Percentiles rank a stretch among this genome's conserved stretches.
Conservation (phyloP, 352 stramenopile species). For the Phytophthora fragariaefolia region DNA sequence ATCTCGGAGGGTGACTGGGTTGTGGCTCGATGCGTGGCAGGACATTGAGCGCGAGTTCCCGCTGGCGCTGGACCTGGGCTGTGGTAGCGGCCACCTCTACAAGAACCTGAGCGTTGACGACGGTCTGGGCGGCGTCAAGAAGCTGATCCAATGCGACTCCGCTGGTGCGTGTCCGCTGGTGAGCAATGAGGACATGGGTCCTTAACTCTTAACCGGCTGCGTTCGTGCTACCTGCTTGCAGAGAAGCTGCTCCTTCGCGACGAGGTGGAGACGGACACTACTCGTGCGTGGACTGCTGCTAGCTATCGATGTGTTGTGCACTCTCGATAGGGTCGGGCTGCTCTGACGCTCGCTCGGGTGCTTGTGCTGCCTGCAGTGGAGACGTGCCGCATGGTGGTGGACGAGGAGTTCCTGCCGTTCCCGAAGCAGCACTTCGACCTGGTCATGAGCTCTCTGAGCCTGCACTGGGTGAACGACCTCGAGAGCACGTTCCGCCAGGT, state of each 20-base stretch:
- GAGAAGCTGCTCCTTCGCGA: constrained; percentile 83
- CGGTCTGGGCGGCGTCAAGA: constrained; percentile 74
- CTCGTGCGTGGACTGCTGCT: constrained; percentile 19
- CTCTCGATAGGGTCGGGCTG: too few relatives aligned
- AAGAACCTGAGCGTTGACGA: constrained; percentile 80
- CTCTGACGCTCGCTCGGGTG: not conserved
- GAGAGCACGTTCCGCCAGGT: constrained; percentile 85
- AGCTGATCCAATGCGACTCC: constrained; percentile 83
- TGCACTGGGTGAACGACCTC: constrained; percentile 99
- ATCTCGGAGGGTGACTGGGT: not conserved
- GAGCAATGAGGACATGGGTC: too few relatives aligned
- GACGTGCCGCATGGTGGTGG: constrained; percentile 78
- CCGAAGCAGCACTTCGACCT: constrained; percentile 96
- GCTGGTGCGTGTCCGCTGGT: constrained; percentile 56
- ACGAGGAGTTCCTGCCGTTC: constrained; percentile 96
- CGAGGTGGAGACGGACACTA: constrained; percentile 33
- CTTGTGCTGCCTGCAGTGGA: constrained; percentile 46
- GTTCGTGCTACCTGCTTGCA: constrained; percentile 16
- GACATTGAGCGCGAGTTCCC: constrained; percentile 88
- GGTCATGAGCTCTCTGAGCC: constrained; percentile 92
- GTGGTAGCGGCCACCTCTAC: constrained; percentile 84
- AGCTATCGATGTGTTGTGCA: not conserved
- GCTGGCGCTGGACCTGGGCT: constrained; percentile 79
- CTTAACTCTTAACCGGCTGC: too few relatives aligned
- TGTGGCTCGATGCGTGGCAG: constrained; percentile 27